These are phyloP conservation scores for Colletotrichum echinochloae DNA, from an alignment of 2,329 filamentous ascomycete species.

Conservation along the genomic window DNA sequence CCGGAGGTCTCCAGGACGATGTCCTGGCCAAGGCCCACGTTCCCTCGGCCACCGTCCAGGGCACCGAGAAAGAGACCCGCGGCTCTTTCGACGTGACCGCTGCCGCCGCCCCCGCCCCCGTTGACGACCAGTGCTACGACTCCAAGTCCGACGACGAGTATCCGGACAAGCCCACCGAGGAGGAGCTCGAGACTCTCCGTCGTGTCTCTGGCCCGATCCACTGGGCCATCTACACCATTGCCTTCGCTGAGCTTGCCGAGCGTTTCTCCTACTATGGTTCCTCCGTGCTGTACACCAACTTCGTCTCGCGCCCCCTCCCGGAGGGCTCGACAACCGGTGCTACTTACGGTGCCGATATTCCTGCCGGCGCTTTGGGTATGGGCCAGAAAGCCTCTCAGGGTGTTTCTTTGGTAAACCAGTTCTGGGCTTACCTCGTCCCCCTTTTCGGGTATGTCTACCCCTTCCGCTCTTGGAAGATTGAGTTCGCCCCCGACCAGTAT, in stretches of 20 bases:
- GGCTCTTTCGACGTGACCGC: conserved; percentile 43
- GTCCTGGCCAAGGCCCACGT: conserved; percentile 43
- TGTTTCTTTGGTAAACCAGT: conserved; percentile 66
- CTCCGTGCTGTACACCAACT: conserved; percentile 76
- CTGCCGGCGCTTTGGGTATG: conserved; percentile 67
- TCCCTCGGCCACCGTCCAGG: conserved; percentile 40
- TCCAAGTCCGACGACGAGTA: conserved; percentile 47
- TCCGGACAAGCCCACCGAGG: conserved; percentile 65
- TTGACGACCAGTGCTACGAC: conserved; percentile 42
- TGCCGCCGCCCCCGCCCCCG: conserved; percentile 40
- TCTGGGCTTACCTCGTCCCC: conserved; percentile 72
- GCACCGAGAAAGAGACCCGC: conserved; percentile 42
- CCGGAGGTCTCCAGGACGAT: conserved; percentile 39
- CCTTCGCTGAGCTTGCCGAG: conserved; percentile 80
- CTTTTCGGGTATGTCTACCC: conserved; percentile 61
- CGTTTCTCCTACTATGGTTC: conserved; percentile 84
- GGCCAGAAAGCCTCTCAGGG: conserved; percentile 67
- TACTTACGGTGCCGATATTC: conserved; percentile 48
- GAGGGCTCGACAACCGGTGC: conserved; percentile 66
- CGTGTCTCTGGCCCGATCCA: conserved; percentile 74
- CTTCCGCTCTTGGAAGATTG: neutral
- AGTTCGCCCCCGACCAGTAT: no score
- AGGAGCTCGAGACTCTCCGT: conserved; percentile 71
- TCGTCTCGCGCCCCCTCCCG: conserved; percentile 68
- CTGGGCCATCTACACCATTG: conserved; percentile 75